Base-by-base conservation (phyloP, 352 stramenopile genomes). In the Globisporangium splendens region DNA sequence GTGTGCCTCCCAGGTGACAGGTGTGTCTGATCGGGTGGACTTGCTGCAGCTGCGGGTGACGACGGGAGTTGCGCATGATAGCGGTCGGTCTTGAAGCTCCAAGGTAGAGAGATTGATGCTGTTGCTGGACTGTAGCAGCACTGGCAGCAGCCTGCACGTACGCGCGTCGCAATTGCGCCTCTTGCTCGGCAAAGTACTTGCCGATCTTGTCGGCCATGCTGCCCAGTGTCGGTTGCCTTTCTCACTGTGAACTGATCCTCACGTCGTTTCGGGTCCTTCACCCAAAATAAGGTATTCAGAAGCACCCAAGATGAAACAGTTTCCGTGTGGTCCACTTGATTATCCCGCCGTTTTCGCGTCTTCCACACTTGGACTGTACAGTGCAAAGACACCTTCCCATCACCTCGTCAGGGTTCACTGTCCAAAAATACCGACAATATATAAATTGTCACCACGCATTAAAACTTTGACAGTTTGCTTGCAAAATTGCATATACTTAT, bases 131-230 rank as follows among this genome's bases (percentile, higher is more conserved):
- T 41, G 0, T 1, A 20, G 50, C 5, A 46, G 31, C 5, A 20
- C 50, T 1, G 6, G 38, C 15, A 5, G 56, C 22, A 0, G 61
- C 54, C 0, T 66, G 69, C 2, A 48, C 66, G 51, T 77, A 69
- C 2, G 65, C 66, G 1, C 73, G 58, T n/a, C 79, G 77, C 60
- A 83, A 67, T 38, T 87, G 75, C 50, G 58, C 65, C 59, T 90
- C 77, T 50, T 86, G 75, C 21, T 86, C 71, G 2, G 73, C 75
- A 60, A 88, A 90, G 61, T 85, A 90, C 58, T 73, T 71, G 42
- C 77, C 76, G 46, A 88, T 90, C 56, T 83, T 87, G 31, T 77
- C 72, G 12, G 69, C 60, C 79, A 88, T 86, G 8, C 20, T 18
- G 14, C 6, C 2, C 2, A 31, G 5, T 35, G 28, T 1, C 8